These are phyloP conservation scores for Xylariaceae sp. DNA, from an alignment of 2,329 filamentous ascomycete species.

Conservation along the genomic window DNA sequence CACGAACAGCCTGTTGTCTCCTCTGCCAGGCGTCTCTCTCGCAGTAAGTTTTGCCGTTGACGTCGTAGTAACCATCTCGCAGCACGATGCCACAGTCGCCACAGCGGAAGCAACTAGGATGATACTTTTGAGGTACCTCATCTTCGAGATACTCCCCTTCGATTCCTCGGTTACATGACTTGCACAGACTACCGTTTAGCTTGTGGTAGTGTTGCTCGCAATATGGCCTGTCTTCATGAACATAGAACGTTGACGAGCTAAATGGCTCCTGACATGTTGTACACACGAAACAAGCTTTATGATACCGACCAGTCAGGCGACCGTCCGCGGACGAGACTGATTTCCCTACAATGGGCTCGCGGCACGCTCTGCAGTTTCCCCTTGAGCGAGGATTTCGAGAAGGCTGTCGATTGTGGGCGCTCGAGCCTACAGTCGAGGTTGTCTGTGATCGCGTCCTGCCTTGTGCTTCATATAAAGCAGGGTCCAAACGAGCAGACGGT, in stretches of 20 bases:
- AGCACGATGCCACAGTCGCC: constrained; percentile 72
- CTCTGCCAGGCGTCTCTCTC: constrained; percentile 76
- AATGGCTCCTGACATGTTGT: constrained; percentile 79
- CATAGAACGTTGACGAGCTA: constrained; percentile 86
- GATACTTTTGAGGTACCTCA: constrained; percentile 73
- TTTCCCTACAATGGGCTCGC: constrained; percentile 77
- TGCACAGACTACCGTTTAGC: constrained; percentile 83
- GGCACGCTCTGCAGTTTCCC: constrained; percentile 81
- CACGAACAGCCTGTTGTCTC: constrained; percentile 41
- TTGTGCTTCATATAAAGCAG: constrained; percentile 24
- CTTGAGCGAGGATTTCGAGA: constrained; percentile 48
- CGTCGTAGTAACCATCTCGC: constrained; percentile 86
- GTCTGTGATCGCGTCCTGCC: constrained; percentile 18
- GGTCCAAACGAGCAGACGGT: constrained; percentile 16
- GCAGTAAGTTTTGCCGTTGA: constrained; percentile 76
- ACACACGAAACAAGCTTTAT: constrained; percentile 94
- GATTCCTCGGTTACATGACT: constrained; percentile 76
- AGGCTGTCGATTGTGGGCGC: constrained; percentile 38
- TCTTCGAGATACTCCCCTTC: constrained; percentile 94
- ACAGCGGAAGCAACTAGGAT: constrained; percentile 84
- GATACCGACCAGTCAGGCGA: constrained; percentile 86
- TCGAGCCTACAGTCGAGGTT: constrained; percentile 26
- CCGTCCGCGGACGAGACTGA: constrained; percentile 93
- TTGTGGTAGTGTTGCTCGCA: constrained; percentile 92
- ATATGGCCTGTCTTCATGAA: constrained; percentile 81